Conservation (phyloP, 768 basidiomycete genomes). For the Lactarius vividus region DNA sequence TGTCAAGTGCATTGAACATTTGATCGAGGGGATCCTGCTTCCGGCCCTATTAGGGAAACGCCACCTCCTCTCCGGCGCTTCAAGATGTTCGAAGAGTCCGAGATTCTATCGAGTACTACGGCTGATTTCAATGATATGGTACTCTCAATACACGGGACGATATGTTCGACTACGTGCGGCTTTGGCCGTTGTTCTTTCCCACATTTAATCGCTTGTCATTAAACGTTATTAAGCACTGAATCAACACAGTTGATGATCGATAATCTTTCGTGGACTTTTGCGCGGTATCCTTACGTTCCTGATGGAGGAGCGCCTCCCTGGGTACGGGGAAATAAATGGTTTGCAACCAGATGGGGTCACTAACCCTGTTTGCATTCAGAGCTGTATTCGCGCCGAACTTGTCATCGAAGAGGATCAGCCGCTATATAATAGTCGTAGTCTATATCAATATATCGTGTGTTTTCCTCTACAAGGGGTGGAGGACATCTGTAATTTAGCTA, state of each 20-base stretch:
- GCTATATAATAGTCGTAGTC: neutral
- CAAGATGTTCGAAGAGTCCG: no score
- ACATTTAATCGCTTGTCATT: neutral
- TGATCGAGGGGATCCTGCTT: no score
- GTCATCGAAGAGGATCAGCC: conserved; percentile 30
- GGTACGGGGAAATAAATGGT: conserved; percentile 66
- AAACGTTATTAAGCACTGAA: conserved; percentile 40
- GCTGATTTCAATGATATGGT: conserved; percentile 35
- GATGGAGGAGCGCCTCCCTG: conserved; percentile 66
- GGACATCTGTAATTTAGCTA: neutral
- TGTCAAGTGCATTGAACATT: no score
- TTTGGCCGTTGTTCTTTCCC: neutral
- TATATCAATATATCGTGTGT: no score
- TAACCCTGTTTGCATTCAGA: conserved; percentile 53
- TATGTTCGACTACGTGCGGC: no score
- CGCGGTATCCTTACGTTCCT: conserved; percentile 53
- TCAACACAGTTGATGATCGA: conserved; percentile 58
- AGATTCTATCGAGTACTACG: no score
- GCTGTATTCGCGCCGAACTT: conserved; percentile 34
- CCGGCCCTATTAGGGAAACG: no score
- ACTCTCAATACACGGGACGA: conserved; percentile 50
- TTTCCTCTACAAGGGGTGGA: neutral
- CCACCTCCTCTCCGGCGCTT: no score
- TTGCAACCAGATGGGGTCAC: conserved; percentile 45
- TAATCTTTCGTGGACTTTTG: conserved; percentile 65